A percentile compares a stretch with the other conserved stretches of the same genome.
phyloP scores from a whole-genome alignment of 176 grass and related monocot species.

The Alloteropsis semialata region DNA sequence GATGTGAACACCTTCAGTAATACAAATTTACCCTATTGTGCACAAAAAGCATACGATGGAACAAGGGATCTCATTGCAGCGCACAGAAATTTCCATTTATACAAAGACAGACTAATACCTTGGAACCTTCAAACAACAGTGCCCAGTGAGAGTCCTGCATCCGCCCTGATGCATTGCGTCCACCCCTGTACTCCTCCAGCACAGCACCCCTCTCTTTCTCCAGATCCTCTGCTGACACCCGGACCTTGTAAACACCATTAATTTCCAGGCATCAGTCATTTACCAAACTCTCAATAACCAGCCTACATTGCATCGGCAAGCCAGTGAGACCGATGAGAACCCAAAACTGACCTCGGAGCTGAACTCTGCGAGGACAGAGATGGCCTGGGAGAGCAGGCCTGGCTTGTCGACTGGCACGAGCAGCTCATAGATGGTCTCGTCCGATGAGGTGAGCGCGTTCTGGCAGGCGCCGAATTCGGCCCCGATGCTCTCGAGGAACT shows the following conservation, averaged over 20 bases:
- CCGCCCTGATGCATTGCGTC: constrained; percentile 78
- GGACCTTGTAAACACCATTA: constrained; percentile 48
- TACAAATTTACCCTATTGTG: not conserved
- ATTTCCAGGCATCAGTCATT: constrained; percentile 4
- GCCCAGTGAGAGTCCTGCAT: constrained; percentile 99
- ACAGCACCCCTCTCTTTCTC: constrained; percentile 98
- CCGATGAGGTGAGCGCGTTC: constrained; percentile 95
- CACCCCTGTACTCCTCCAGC: constrained; percentile 95
- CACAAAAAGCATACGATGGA: constrained; percentile 8
- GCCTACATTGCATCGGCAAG: not conserved
- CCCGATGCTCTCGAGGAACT: constrained; percentile 98
- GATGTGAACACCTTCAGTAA: not conserved
- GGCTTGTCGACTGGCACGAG: constrained; percentile 95
- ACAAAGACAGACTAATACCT: constrained; percentile 49
- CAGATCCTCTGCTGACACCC: constrained; percentile 80
- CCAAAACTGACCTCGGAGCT: constrained; percentile 68
- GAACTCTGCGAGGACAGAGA: constrained; percentile 89
- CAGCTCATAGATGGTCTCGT: constrained; percentile 98
- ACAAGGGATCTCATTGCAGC: not conserved
- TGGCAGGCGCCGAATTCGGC: constrained; percentile 96
- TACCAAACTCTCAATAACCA: not conserved
- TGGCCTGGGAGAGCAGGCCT: constrained; percentile 83
- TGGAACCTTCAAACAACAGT: constrained; percentile 90
- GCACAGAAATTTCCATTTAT: not conserved
- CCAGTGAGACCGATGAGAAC: not conserved